Percentiles rank a stretch among this genome's conserved stretches.
Evolutionary conservation across 2,329 filamentous ascomycete species (phyloP).

Genomic region (Dryadomyces sulphureus): DNA sequence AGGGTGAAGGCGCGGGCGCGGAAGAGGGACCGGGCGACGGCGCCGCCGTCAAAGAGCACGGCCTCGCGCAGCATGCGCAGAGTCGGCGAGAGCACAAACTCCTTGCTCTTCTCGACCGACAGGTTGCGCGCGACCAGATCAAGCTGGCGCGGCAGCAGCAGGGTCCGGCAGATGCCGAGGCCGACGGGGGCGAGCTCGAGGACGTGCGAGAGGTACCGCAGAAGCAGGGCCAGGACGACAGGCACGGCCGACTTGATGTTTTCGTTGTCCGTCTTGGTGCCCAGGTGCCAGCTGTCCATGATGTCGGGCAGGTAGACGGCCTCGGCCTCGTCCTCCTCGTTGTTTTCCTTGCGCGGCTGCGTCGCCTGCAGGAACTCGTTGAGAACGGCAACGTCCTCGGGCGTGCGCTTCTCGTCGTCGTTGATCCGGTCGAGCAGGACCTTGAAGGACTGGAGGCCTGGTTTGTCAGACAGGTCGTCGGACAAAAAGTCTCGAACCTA

Average conservation of each 20-base stretch:
- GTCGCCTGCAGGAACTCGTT: slow-evolving; percentile 51
- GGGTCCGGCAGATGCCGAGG: slow-evolving; percentile 61
- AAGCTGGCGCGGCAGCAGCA: slow-evolving; percentile 68
- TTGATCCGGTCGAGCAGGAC: slow-evolving; percentile 52
- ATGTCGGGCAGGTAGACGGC: slow-evolving; percentile 60
- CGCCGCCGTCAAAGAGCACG: slow-evolving; percentile 74
- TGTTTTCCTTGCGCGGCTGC: neutral
- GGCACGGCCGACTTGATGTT: slow-evolving; percentile 66
- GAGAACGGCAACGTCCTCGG: slow-evolving; percentile 42
- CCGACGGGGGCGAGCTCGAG: slow-evolving; percentile 65
- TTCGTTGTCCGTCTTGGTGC: slow-evolving; percentile 65
- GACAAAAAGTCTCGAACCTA: slow-evolving; percentile 5
- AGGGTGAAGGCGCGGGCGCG: slow-evolving; percentile 65
- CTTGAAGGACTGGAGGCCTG: slow-evolving; percentile 56
- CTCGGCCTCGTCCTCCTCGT: slow-evolving; percentile 36
- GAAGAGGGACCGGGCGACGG: slow-evolving; percentile 63
- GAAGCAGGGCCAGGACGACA: slow-evolving; percentile 65
- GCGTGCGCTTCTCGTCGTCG: slow-evolving; percentile 29
- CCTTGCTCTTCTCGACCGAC: slow-evolving; percentile 67
- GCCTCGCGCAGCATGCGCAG: slow-evolving; percentile 75
- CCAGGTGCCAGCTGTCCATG: slow-evolving; percentile 79
- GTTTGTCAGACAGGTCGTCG: neutral
- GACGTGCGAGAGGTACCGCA: slow-evolving; percentile 61
- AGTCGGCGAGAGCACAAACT: slow-evolving; percentile 77
- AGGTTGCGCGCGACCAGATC: slow-evolving; percentile 69